Conservation (phyloP, 2,329 filamentous ascomycete species). For the Fusarium domesticum region DNA sequence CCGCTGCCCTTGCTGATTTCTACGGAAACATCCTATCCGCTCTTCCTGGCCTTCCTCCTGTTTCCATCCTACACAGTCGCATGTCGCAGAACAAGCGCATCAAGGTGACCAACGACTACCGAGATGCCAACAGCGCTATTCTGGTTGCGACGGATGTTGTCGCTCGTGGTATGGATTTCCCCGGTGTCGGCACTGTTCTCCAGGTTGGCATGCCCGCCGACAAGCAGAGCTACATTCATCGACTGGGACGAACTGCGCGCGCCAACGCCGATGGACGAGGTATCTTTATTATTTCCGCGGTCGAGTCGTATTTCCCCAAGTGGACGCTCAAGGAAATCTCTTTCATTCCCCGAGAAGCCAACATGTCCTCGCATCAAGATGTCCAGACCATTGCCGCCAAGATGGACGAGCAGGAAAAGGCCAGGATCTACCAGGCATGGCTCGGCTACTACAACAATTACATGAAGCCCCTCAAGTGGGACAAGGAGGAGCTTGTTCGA, state of each 20-base stretch:
- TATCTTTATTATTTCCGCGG: slow-evolving; percentile 54
- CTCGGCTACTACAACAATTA: slow-evolving; percentile 55
- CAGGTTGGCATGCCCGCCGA: slow-evolving; percentile 59
- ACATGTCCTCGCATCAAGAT: slow-evolving; percentile 42
- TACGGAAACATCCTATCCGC: slow-evolving; percentile 45
- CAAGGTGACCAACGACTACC: slow-evolving; percentile 61
- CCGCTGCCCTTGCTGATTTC: slow-evolving; percentile 51
- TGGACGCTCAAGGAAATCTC: slow-evolving; percentile 53
- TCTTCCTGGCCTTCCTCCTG: slow-evolving; percentile 40
- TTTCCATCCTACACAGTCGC: slow-evolving; percentile 49
- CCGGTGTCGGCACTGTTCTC: slow-evolving; percentile 64
- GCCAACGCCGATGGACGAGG: slow-evolving; percentile 63
- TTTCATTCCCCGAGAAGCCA: slow-evolving; percentile 45
- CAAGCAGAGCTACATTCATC: slow-evolving; percentile 65
- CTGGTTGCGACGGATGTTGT: slow-evolving; percentile 69
- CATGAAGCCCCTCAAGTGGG: slow-evolving; percentile 44
- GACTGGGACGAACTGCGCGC: slow-evolving; percentile 64
- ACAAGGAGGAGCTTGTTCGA: slow-evolving; percentile 44
- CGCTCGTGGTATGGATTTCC: slow-evolving; percentile 71
- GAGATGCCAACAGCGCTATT: slow-evolving; percentile 49
- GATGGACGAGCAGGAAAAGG: slow-evolving; percentile 45
- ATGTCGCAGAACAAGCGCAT: slow-evolving; percentile 50
- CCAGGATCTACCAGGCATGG: slow-evolving; percentile 55
- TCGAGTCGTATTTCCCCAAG: slow-evolving; percentile 50
- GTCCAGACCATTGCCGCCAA: slow-evolving; percentile 38